phyloP scores from a whole-genome alignment of 2,329 filamentous ascomycete genomes.

The Fusarium sp. region DNA sequence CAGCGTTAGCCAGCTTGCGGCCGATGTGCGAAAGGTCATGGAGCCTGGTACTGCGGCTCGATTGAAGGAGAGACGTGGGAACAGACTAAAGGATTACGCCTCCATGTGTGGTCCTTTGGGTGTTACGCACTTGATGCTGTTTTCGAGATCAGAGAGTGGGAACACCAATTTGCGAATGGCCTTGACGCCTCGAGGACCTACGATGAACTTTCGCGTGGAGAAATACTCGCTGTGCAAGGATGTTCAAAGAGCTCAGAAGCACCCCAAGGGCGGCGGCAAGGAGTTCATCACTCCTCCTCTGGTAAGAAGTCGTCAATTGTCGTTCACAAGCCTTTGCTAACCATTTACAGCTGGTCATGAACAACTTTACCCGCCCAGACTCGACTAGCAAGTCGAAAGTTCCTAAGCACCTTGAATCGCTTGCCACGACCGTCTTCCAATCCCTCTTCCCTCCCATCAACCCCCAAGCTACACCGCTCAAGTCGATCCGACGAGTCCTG shows the following conservation, averaged over 20 bases:
- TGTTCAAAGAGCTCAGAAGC: slow-evolving; percentile 82
- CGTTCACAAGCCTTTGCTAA: slow-evolving; percentile 36
- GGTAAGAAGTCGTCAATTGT: slow-evolving; percentile 54
- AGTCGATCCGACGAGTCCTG: slow-evolving; percentile 91
- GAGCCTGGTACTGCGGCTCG: slow-evolving; percentile 92
- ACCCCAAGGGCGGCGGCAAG: slow-evolving; percentile 82
- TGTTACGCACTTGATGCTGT: slow-evolving; percentile 90
- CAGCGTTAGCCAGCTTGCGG: slow-evolving; percentile 89
- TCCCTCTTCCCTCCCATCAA: slow-evolving; percentile 96
- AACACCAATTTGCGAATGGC: slow-evolving; percentile 93
- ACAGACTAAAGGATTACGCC: slow-evolving; percentile 89
- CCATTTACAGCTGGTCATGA: slow-evolving; percentile 83
- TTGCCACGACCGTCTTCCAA: slow-evolving; percentile 94
- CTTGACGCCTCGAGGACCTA: slow-evolving; percentile 88
- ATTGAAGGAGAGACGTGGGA: slow-evolving; percentile 87
- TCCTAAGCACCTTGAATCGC: slow-evolving; percentile 92
- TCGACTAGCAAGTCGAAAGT: slow-evolving; percentile 72
- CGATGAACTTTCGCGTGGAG: slow-evolving; percentile 92
- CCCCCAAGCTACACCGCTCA: slow-evolving; percentile 86
- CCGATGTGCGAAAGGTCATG: slow-evolving; percentile 93
- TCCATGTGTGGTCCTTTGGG: slow-evolving; percentile 95
- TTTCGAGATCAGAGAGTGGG: slow-evolving; percentile 87
- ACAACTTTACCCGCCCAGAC: slow-evolving; percentile 83
- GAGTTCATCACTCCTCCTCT: slow-evolving; percentile 87
- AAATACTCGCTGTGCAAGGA: slow-evolving; percentile 95